Evolutionary conservation across 140 eudicot genomes (phyloP), one percentile per base, ranked within the genome.

Genomic region (Erigeron philadelphicus): DNA sequence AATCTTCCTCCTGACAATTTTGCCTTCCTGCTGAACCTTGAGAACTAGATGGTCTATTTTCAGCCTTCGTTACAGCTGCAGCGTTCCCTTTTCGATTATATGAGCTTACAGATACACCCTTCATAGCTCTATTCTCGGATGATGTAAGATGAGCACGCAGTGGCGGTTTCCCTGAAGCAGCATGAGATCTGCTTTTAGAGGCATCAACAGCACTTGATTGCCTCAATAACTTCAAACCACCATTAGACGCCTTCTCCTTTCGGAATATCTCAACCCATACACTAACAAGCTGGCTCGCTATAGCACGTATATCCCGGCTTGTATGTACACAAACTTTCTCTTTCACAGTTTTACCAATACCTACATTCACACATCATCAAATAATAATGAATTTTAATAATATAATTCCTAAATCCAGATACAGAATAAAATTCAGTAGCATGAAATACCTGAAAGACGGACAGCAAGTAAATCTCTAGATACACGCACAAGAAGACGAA

Each of bases 261-360:
- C 95, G 92, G 68, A 87, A 89, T 13, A 94, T 80, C 77, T 94
- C 97, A 44, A 94, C 79, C 99, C 99, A 89, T 44, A 94, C 89
- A 54, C 76, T 83, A 55, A 94, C 99, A 75, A 94, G 89, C 75
- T 94, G 99, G 74, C 97, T 89, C 11, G 99, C 99, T 66, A 94
- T 84, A 56, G 97, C 94, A 25, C 99, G 99, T 72, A 94, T 94
- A 70, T 94, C 99, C 75, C 99, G 95, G 72, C 99, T 89, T 23
- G 97, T 94, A 64, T 94, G 99, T 45, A 94, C 95, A 79, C 97
- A 94, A 7, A 94, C 99, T 74, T 89, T 94, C 74, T 94, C 95
- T 84, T 89, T 94, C 18, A 94, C 95, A 52, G 96, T 94, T 79
- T 84, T 94, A 38, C 99, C 99, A 57, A 94, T 83, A 68, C 99